Percentiles rank a stretch among this genome's conserved stretches.
phyloP scores from a whole-genome alignment of 228 moss, liverwort and hornwort species.

The Sphagnum magellanicum region DNA sequence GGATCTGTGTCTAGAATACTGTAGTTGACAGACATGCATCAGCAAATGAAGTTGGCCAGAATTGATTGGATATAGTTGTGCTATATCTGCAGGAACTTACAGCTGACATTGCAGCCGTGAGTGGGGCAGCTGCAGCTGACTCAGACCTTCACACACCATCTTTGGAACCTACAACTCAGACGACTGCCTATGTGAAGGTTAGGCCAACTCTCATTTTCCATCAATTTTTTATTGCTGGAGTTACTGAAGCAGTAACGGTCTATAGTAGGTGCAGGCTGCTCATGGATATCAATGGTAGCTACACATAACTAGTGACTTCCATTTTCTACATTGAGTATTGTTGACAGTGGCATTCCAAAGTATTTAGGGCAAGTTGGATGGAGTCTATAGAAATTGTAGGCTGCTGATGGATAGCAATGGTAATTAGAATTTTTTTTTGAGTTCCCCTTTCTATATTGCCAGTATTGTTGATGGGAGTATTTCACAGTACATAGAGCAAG shows the following conservation, averaged over 20 bases:
- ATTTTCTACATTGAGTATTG: too few species aligned
- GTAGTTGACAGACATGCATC: background rate
- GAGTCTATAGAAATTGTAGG: background rate
- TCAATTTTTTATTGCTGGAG: too few species aligned
- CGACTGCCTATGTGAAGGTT: conserved; percentile 75
- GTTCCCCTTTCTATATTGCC: background rate
- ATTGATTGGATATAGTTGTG: background rate
- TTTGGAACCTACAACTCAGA: conserved; percentile 60
- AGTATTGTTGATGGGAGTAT: background rate
- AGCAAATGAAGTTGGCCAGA: background rate
- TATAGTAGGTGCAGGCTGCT: background rate
- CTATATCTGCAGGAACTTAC: conserved; percentile 46
- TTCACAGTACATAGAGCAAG: conserved; percentile 65
- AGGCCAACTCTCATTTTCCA: background rate
- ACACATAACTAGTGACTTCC: too few species aligned
- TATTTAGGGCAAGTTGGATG: background rate
- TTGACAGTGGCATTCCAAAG: background rate
- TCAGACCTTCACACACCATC: conserved; percentile 17
- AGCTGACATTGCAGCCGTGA: conserved; percentile 56
- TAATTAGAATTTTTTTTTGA: background rate
- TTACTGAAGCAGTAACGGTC: background rate
- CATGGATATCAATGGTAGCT: too few species aligned
- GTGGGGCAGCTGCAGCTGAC: conserved; percentile 19
- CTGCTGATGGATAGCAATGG: background rate
- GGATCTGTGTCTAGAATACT: background rate